phyloP scores from a whole-genome alignment of 371 early-diverging fungal species.

The Smittium mucronatum region DNA sequence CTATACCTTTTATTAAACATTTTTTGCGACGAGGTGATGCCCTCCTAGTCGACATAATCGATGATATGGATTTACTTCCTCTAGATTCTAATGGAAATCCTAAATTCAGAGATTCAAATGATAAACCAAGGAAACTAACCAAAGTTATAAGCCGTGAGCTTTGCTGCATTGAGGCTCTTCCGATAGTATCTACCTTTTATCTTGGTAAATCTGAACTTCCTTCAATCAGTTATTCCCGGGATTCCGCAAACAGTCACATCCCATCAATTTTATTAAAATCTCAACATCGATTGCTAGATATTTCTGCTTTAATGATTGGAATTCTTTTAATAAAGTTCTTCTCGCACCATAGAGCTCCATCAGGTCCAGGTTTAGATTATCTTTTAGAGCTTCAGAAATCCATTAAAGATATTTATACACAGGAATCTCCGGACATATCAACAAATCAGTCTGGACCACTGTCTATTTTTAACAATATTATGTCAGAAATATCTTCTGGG shows the following conservation, averaged over 20 bases:
- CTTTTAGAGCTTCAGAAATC: not conserved
- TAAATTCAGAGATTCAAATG: not conserved
- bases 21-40: not conserved
- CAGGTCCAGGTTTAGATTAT: not conserved
- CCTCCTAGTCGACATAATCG: constrained; percentile 1
- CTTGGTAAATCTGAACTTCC: not conserved
- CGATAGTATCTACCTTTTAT: not conserved
- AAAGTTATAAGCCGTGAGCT: not conserved
- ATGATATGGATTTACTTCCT: not conserved
- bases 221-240: not conserved
- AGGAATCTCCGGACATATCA: not conserved
- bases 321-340: constrained; percentile 4
- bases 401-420: not conserved
- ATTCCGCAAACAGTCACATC: not conserved
- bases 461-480: not conserved
- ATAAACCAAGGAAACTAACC: constrained; percentile 9
- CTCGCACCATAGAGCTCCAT: not conserved
- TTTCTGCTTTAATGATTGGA: not conserved
- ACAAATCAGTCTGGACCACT: not conserved
- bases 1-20: not conserved
- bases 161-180: not conserved
- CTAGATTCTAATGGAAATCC: not conserved
- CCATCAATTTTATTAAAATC: not conserved
- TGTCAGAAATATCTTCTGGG: not conserved
- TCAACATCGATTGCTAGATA: not conserved